Conservation (phyloP, 257 asterid genomes). For the Scutellaria galericulata region DNA sequence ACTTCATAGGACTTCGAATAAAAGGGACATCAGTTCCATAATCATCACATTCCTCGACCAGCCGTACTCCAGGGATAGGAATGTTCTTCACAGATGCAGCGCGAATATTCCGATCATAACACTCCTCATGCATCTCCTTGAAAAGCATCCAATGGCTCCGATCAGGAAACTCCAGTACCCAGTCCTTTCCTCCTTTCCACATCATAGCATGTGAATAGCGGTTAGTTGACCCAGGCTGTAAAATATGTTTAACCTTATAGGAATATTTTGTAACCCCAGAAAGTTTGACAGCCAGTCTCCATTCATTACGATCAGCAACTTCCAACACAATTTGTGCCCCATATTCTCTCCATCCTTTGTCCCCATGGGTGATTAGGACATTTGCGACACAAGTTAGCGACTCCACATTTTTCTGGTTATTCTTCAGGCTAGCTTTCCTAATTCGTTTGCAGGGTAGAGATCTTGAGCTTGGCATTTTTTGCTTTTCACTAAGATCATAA, state of each 20-base stretch:
- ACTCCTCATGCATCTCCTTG: slow-evolving; percentile 96
- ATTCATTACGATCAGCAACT: slow-evolving; percentile 79
- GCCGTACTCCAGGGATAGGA: slow-evolving; percentile 92
- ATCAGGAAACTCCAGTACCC: slow-evolving; percentile 93
- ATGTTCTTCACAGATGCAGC: slow-evolving; percentile 95
- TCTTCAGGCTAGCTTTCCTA: slow-evolving; percentile 89
- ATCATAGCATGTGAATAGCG: slow-evolving; percentile 96
- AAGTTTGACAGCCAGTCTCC: slow-evolving; percentile 79
- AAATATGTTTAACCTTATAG: slow-evolving; percentile 67
- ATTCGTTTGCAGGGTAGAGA: slow-evolving; percentile 79
- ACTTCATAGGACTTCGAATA: slow-evolving; percentile 59
- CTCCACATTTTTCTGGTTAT: slow-evolving; percentile 64
- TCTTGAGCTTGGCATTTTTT: slow-evolving; percentile 56
- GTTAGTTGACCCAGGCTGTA: slow-evolving; percentile 92
- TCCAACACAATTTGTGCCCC: slow-evolving; percentile 80
- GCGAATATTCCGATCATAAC: slow-evolving; percentile 86
- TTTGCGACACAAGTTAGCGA: slow-evolving; percentile 67
- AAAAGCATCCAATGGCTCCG: slow-evolving; percentile 89
- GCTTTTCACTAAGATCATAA: slow-evolving; percentile 55
- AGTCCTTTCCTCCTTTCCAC: slow-evolving; percentile 99
- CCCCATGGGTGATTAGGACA: slow-evolving; percentile 72
- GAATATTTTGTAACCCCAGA: slow-evolving; percentile 77
- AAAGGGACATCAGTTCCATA: slow-evolving; percentile 54
- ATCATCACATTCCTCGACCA: slow-evolving; percentile 69
- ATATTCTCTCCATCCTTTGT: slow-evolving; percentile 93